Conservation (phyloP, 192 early-diverging fungal genomes). For the Umbelopsis vinacea region DNA sequence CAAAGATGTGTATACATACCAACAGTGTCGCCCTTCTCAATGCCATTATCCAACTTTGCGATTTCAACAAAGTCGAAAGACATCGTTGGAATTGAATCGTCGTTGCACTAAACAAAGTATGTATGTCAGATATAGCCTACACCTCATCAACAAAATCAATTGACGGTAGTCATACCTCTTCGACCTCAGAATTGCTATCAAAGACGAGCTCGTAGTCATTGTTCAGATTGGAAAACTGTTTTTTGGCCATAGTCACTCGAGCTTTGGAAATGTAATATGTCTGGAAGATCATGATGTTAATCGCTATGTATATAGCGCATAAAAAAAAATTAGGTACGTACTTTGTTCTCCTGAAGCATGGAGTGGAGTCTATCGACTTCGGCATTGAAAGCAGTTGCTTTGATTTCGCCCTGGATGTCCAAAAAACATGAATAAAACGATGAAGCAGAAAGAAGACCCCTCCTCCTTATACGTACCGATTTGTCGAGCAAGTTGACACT, state of each 20-base stretch:
- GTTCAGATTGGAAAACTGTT: slow-evolving; percentile 77
- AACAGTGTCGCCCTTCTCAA: slow-evolving; percentile 70
- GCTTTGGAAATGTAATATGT: slow-evolving; percentile 86
- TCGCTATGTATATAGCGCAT: neutral
- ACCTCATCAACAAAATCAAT: neutral
- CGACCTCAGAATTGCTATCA: slow-evolving; percentile 71
- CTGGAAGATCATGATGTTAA: slow-evolving; percentile 12
- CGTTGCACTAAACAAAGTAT: slow-evolving; percentile 50
- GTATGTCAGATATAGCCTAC: neutral
- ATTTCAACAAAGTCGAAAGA: slow-evolving; percentile 75
- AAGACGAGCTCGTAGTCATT: slow-evolving; percentile 94
- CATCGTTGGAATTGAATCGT: slow-evolving; percentile 53
- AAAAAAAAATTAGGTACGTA: slow-evolving; percentile 1
- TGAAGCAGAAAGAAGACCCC: neutral
- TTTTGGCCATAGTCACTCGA: slow-evolving; percentile 81
- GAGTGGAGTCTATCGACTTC: slow-evolving; percentile 79
- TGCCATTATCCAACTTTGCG: slow-evolving; percentile 57
- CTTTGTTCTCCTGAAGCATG: slow-evolving; percentile 77
- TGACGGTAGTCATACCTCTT: slow-evolving; percentile 37
- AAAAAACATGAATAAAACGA: neutral
- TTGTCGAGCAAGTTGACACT: slow-evolving; percentile 88
- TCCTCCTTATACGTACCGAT: slow-evolving; percentile 65
- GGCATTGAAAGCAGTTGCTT: slow-evolving; percentile 92
- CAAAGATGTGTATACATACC: slow-evolving; percentile 44
- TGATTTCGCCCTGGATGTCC: slow-evolving; percentile 80